Percentiles rank a stretch among this genome's conserved stretches.
Evolutionary conservation across 2,329 filamentous ascomycete species (phyloP).

Genomic region (Fusarium duplospermum): DNA sequence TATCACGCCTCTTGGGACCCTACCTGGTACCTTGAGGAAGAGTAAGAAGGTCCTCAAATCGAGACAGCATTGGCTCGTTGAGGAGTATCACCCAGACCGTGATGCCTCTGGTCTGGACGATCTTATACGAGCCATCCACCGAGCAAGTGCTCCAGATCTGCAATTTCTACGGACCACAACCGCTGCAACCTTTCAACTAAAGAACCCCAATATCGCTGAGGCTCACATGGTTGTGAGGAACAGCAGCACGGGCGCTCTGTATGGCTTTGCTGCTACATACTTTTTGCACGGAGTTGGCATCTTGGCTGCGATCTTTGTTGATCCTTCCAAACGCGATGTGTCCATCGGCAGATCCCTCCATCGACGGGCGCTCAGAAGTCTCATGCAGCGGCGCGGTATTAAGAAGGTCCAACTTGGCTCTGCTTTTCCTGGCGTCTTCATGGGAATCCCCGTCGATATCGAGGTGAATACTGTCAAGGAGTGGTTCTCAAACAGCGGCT

Average conservation of each 20-base stretch:
- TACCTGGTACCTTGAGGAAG: slow-evolving; percentile 82
- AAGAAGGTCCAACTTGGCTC: slow-evolving; percentile 86
- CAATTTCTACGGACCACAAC: slow-evolving; percentile 77
- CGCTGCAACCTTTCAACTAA: slow-evolving; percentile 81
- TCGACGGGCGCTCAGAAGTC: slow-evolving; percentile 81
- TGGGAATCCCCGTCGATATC: slow-evolving; percentile 77
- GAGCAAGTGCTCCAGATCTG: slow-evolving; percentile 73
- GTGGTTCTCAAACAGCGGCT: slow-evolving; percentile 92
- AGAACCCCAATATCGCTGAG: slow-evolving; percentile 77
- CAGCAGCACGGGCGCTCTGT: slow-evolving; percentile 89
- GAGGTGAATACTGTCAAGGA: slow-evolving; percentile 63
- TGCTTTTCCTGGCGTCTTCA: slow-evolving; percentile 84
- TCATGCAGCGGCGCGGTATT: slow-evolving; percentile 76
- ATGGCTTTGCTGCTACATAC: slow-evolving; percentile 93
- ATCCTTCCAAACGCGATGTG: slow-evolving; percentile 85
- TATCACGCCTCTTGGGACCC: slow-evolving; percentile 66
- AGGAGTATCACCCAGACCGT: slow-evolving; percentile 83
- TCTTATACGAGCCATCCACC: slow-evolving; percentile 77
- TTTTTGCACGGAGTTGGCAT: slow-evolving; percentile 78
- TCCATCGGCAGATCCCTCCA: slow-evolving; percentile 93
- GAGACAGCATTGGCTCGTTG: slow-evolving; percentile 95
- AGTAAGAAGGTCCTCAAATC: slow-evolving; percentile 89
- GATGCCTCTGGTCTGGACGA: slow-evolving; percentile 79
- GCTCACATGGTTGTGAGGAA: slow-evolving; percentile 93
- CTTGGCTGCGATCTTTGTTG: slow-evolving; percentile 89